Conservation (phyloP, 352 stramenopile genomes). For the Hyaloperonospora brassicae region DNA sequence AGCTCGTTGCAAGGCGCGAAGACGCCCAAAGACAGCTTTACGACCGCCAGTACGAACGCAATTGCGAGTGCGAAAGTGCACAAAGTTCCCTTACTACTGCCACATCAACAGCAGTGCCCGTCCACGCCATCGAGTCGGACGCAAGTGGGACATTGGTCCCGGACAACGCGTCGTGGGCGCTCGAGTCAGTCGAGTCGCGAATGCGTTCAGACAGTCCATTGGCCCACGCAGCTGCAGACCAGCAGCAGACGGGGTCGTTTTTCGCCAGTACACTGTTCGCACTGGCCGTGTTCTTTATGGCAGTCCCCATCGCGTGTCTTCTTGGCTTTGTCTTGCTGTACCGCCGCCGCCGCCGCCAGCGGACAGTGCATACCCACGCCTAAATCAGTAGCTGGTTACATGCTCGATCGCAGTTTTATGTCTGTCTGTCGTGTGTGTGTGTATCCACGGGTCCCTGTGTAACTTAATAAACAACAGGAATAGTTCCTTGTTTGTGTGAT, state of each 20-base stretch:
- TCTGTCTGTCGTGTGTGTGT: not conserved
- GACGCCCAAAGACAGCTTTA: constrained; percentile 4
- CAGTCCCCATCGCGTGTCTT: constrained; percentile 15
- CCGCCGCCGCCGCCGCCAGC: constrained; percentile 6
- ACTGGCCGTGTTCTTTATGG: constrained; percentile 20
- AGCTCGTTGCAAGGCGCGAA: constrained; percentile 5
- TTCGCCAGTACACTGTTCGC: constrained; percentile 20
- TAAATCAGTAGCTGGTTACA: not conserved
- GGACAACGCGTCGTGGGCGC: constrained; percentile 12
- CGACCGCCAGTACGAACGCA: constrained; percentile 7
- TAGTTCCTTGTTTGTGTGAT: too few species aligned
- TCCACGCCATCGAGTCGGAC: constrained; percentile 3
- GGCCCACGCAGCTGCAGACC: not conserved
- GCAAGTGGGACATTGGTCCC: not conserved
- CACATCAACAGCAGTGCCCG: constrained; percentile 5
- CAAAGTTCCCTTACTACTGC: not conserved
- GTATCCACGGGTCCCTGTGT: not conserved
- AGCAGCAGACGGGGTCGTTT: constrained; percentile 8
- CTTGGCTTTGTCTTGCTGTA: constrained; percentile 21
- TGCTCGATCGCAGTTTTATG: constrained; percentile 1
- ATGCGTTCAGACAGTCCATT: constrained; percentile 1
- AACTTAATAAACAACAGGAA: not conserved
- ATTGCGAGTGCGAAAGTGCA: constrained; percentile 18
- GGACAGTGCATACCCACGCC: constrained; percentile 2
- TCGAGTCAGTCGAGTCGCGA: constrained; percentile 5